These are phyloP conservation scores for Rossbeevera mucosa DNA, from an alignment of 768 basidiomycete genomes.

Conservation along the genomic window DNA sequence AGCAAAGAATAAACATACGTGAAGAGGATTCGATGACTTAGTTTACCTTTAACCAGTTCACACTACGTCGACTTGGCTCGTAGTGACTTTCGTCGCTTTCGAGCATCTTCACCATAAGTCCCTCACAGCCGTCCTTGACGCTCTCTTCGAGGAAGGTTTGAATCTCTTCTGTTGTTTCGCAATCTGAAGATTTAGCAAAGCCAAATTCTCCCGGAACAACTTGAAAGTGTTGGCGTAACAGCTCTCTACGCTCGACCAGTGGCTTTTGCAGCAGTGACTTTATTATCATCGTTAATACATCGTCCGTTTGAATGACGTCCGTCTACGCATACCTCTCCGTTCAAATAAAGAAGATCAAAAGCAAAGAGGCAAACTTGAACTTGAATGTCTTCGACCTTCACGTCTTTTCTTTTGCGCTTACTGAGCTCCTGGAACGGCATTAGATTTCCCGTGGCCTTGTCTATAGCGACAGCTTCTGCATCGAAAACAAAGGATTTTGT, in stretches of 20 bases:
- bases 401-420: conserved; percentile 92
- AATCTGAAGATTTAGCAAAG: conserved; percentile 89
- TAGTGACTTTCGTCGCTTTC: conserved; percentile 89
- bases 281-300: conserved; percentile 1
- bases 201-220: conserved; percentile 85
- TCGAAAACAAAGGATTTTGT: conserved; percentile 93
- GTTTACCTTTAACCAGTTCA: conserved; percentile 95
- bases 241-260: conserved; percentile 67
- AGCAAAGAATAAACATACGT: conserved; percentile 1
- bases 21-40: background rate
- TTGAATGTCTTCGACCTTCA: conserved; percentile 96
- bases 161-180: conserved; percentile 88
- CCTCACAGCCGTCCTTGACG: conserved; percentile 98
- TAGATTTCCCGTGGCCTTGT: conserved; percentile 74
- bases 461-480: conserved; percentile 95
- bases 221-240: conserved; percentile 77
- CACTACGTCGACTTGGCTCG: conserved; percentile 90
- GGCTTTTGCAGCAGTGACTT: conserved; percentile 81
- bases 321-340: conserved; percentile 70
- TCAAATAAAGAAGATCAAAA: conserved; percentile 93
- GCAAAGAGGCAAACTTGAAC: conserved; percentile 95
- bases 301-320: background rate
- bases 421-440: conserved; percentile 99
- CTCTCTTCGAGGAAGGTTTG: conserved; percentile 92
- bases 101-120: conserved; percentile 99